Conservation (phyloP, 352 stramenopile genomes). For the Blastocystis hominis region DNA sequence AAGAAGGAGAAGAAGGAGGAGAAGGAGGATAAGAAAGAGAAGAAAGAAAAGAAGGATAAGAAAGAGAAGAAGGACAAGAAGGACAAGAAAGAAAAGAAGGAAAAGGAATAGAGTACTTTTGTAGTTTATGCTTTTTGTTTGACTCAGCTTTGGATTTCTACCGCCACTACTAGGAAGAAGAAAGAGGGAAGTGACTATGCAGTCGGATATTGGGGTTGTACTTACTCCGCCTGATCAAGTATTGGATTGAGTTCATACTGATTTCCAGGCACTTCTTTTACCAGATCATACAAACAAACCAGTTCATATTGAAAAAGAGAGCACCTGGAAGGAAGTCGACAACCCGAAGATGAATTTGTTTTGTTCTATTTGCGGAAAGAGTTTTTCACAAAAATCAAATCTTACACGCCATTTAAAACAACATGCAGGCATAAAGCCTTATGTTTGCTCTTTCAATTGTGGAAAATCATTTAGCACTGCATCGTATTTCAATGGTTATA, state of each 20-base stretch:
- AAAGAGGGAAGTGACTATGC: background rate
- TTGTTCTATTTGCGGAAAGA: conserved; percentile 4
- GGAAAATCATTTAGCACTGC: conserved; percentile 25
- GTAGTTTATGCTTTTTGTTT: background rate
- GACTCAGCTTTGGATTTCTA: background rate
- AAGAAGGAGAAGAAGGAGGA: conserved; percentile 70
- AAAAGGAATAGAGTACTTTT: conserved; percentile 10
- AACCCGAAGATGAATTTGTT: background rate
- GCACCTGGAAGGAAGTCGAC: background rate
- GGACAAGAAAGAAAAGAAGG: conserved; percentile 8
- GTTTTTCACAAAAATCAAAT: conserved; percentile 18
- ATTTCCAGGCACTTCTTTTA: background rate
- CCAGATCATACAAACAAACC: background rate
- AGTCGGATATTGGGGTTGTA: background rate
- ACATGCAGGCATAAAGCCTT: conserved; percentile 37
- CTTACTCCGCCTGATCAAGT: background rate
- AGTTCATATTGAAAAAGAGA: background rate
- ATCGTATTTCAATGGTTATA: background rate
- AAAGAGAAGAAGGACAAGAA: conserved; percentile 48
- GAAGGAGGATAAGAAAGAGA: conserved; percentile 62
- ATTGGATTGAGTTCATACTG: background rate
- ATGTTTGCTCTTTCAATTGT: conserved; percentile 45
- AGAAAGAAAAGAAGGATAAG: conserved; percentile 23
- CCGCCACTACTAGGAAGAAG: background rate
- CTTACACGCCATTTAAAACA: conserved; percentile 25